These are phyloP conservation scores for Coniophora puteana DNA, from an alignment of 1,284 basidiomycete genomes.

Conservation along the genomic window DNA sequence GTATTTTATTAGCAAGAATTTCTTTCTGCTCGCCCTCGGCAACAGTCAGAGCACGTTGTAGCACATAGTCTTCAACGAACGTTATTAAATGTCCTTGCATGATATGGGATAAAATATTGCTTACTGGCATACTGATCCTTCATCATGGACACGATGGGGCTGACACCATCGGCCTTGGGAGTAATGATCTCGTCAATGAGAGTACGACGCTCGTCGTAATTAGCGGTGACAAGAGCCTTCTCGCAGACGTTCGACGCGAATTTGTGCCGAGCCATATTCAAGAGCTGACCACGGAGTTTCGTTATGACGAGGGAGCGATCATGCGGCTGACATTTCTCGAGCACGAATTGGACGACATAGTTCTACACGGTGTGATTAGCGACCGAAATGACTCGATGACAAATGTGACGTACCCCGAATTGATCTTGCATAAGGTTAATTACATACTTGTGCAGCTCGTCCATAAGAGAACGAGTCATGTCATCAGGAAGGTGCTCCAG, in stretches of 20 bases:
- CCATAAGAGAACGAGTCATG: slow-evolving; percentile 70
- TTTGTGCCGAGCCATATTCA: slow-evolving; percentile 85
- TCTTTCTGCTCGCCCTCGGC: slow-evolving; percentile 73
- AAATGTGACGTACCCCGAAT: slow-evolving; percentile 64
- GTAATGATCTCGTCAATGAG: slow-evolving; percentile 83
- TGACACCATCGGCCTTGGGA: slow-evolving; percentile 57
- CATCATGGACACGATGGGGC: slow-evolving; percentile 76
- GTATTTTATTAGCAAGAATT: slow-evolving; percentile 55
- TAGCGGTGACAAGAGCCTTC: slow-evolving; percentile 77
- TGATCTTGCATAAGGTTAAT: slow-evolving; percentile 80
- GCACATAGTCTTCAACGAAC: slow-evolving; percentile 63
- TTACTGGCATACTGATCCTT: slow-evolving; percentile 88
- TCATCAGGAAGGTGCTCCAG: slow-evolving; percentile 81
- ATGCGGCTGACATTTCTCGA: slow-evolving; percentile 72
- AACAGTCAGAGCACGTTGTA: slow-evolving; percentile 73
- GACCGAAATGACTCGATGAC: neutral
- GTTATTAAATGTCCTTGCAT: slow-evolving; percentile 6
- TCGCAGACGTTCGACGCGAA: slow-evolving; percentile 98
- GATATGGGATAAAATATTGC: slow-evolving; percentile 28
- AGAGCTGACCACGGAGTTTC: slow-evolving; percentile 76
- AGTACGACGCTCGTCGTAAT: slow-evolving; percentile 55
- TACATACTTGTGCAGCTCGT: slow-evolving; percentile 79
- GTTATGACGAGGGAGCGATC: slow-evolving; percentile 72
- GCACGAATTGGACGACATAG: slow-evolving; percentile 93
- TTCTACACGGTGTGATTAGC: slow-evolving; percentile 51